A percentile compares a stretch with the other conserved stretches of the same genome.
Evolutionary conservation across 805 yeast species (phyloP).

Genomic region (Zygotorulaspora sp.): DNA sequence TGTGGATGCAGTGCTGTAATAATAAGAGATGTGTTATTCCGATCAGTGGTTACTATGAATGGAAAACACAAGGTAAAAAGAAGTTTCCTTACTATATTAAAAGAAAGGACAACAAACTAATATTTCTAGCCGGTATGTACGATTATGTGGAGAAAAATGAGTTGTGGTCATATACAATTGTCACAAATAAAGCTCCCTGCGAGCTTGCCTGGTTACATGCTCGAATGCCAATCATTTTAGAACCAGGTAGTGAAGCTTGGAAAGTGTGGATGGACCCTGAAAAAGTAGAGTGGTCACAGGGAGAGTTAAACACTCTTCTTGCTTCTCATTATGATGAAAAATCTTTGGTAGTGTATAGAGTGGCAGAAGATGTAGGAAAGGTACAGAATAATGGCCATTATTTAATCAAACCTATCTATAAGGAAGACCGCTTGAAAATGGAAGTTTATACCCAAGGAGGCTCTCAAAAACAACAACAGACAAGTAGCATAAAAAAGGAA

Average conservation of each 20-base stretch:
- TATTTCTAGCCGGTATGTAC: conserved; percentile 64
- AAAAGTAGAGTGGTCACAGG: conserved; percentile 37
- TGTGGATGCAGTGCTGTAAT: conserved; percentile 54
- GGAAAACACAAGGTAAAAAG: conserved; percentile 43
- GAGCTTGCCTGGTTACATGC: conserved; percentile 64
- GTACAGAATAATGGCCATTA: conserved; percentile 42
- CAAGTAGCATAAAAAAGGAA: too few species aligned
- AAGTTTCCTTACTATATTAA: conserved; percentile 65
- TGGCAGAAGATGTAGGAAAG: conserved; percentile 61
- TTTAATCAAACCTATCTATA: conserved; percentile 31
- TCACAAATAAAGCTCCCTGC: conserved; percentile 67
- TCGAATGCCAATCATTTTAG: conserved; percentile 72
- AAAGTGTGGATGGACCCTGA: conserved; percentile 54
- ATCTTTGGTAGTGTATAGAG: conserved; percentile 50
- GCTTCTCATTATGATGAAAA: conserved; percentile 35
- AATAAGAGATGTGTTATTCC: conserved; percentile 69
- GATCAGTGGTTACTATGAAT: conserved; percentile 81
- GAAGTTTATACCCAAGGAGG: too few species aligned
- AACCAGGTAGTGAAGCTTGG: conserved; percentile 56
- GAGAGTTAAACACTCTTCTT: conserved; percentile 40
- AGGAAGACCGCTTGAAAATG: conserved; percentile 10
- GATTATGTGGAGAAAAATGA: conserved; percentile 22
- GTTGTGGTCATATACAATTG: conserved; percentile 55
- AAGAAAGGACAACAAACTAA: conserved; percentile 46
- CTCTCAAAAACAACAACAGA: too few species aligned